Percentiles rank a stretch among this genome's conserved stretches.
phyloP scores from a whole-genome alignment of 2,329 filamentous ascomycete genomes.

The Lasiodiplodia sp. region DNA sequence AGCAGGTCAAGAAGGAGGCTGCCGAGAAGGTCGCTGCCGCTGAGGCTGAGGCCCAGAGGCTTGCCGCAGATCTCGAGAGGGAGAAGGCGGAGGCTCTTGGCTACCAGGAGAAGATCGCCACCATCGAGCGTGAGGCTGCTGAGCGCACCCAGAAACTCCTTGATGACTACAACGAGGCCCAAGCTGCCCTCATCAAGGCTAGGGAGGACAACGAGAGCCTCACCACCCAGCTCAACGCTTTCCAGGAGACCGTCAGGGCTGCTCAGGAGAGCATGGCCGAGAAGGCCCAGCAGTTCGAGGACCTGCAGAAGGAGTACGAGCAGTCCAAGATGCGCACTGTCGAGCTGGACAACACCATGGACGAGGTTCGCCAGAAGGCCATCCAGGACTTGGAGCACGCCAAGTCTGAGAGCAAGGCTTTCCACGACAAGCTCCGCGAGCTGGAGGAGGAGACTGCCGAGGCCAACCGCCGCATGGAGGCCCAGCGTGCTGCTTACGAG shows the following conservation, averaged over 20 bases:
- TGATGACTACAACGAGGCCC: constrained; percentile 20
- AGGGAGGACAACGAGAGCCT: constrained; percentile 19
- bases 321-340: constrained; percentile 20
- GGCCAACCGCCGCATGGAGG: constrained; percentile 20
- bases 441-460: constrained; percentile 26
- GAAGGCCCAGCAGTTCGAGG: constrained; percentile 23
- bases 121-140: constrained; percentile 19
- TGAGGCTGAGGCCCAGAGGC: constrained; percentile 18
- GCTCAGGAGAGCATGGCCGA: constrained; percentile 18
- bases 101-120: constrained; percentile 20
- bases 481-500: constrained; percentile 27
- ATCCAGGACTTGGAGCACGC: constrained; percentile 23
- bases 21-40: constrained; percentile 26
- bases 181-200: constrained; percentile 10
- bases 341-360: constrained; percentile 16
- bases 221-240: constrained; percentile 17
- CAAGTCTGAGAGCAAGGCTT: constrained; percentile 27
- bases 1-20: constrained; percentile 19
- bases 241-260: constrained; percentile 24
- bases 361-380: constrained; percentile 19
- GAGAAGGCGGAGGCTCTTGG: constrained; percentile 9
- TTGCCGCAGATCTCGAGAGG: constrained; percentile 11
- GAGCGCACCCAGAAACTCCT: constrained; percentile 19
- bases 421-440: constrained; percentile 24
- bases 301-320: constrained; percentile 24